Base-by-base conservation (phyloP, 139 green algal species). In the Gonium pectorale region DNA sequence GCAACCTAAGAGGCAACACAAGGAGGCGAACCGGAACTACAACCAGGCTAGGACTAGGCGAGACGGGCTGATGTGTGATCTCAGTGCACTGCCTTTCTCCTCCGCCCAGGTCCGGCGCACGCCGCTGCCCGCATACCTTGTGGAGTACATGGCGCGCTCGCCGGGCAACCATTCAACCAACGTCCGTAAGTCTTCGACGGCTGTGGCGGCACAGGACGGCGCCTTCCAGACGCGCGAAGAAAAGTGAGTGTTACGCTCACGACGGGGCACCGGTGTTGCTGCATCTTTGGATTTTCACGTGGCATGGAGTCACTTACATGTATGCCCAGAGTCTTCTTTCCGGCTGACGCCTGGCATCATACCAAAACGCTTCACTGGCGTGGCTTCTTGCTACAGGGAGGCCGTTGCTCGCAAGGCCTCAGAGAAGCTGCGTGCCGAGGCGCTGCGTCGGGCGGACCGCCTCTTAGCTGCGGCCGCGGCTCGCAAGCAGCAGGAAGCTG, bases 81-180 rank as follows among this genome's bases (percentile, higher is more conserved):
- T n/a, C n/a, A n/a, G n/a, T n/a, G n/a, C 77, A 5, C 60, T 56
- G 3, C 60, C 54, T 8, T 22, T 5, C 54, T 29, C 5, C 54
- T 63, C 19, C 35, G 15, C 38, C 35, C 68, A 87, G 85, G 87
- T 91, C 24, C 79, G 73, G 21, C 67, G 51, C 17, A 72, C 37
- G 7, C 68, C 67, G 5, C 13, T 60, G 15, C 67, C 67, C 31
- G 40, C 70, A 26, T 82, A 72, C 62, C 56, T 81, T 37, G 41
- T 88, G 66, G 56, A 77, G 75, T 69, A 44, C 21, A 67, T 74
- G 66, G 43, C 52, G 4, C 60, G 40, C 26, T 38, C 70, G 33
- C 71, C 66, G 0, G 79, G 84, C 35, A 90, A 64, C 9, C 74
- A 75, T 19, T 46, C 88, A 40, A 84, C 80, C 66, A 84, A 67